Conservation (phyloP, 2,329 filamentous ascomycete species). For the Corniculantispora saksenae region DNA sequence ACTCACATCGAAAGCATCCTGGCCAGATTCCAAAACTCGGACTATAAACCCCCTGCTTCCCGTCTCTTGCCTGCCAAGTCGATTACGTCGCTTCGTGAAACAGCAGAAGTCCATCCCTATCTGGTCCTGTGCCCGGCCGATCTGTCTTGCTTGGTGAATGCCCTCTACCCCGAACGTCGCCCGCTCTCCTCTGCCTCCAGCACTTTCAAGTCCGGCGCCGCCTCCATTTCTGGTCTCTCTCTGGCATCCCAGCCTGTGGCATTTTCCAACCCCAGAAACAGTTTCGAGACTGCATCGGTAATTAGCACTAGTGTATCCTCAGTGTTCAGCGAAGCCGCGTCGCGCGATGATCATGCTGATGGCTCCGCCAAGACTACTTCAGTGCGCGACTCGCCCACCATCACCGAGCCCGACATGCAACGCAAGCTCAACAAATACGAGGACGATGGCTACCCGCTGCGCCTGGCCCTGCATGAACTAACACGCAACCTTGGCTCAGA, state of each 20-base stretch:
- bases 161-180: constrained; percentile 75
- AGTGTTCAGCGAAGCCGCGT: constrained; percentile 68
- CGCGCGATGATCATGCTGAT: constrained; percentile 63
- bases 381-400: constrained; percentile 56
- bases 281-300: constrained; percentile 67
- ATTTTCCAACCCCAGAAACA: constrained; percentile 57
- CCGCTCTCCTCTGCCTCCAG: constrained; percentile 63
- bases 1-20: constrained; percentile 72
- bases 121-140: constrained; percentile 79
- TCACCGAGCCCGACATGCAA: constrained; percentile 46
- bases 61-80: constrained; percentile 71
- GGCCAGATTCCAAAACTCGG: constrained; percentile 59
- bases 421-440: constrained; percentile 55
- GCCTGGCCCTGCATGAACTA: constrained; percentile 71
- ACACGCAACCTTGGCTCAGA: constrained; percentile 64
- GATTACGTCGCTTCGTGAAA: constrained; percentile 72
- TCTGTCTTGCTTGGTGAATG: constrained; percentile 76
- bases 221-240: constrained; percentile 67
- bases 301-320: constrained; percentile 74
- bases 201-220: constrained; percentile 66
- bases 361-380: constrained; percentile 51
- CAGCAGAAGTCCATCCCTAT: constrained; percentile 77
- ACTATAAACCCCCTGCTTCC: constrained; percentile 49
- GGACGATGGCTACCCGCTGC: constrained; percentile 65
- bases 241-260: constrained; percentile 67